Percentiles rank a stretch among this genome's conserved stretches.
Conservation (phyloP, 2,329 filamentous ascomycete genomes). For the Pseudopyricularia cyperi region DNA sequence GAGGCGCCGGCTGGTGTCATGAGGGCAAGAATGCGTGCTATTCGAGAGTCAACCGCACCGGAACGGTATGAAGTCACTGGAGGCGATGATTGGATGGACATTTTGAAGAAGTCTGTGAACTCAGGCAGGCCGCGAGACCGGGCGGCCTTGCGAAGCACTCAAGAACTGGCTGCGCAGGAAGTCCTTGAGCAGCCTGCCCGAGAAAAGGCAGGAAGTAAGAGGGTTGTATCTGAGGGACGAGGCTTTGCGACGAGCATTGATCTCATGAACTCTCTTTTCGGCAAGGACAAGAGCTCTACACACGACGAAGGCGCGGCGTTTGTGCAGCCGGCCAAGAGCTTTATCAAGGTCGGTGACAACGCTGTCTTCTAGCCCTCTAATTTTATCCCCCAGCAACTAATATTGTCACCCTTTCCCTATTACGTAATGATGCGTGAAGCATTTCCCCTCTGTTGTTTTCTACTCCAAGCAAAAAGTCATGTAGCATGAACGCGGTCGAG, state of each 20-base stretch:
- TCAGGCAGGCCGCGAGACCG: slow-evolving; percentile 82
- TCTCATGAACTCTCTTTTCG: slow-evolving; percentile 89
- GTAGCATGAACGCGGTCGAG: slow-evolving; percentile 14
- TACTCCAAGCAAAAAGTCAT: slow-evolving; percentile 7
- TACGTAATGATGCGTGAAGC: background rate
- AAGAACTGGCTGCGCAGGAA: slow-evolving; percentile 31
- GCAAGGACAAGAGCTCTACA: slow-evolving; percentile 49
- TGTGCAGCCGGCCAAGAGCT: slow-evolving; percentile 46
- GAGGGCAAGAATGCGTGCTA: slow-evolving; percentile 49
- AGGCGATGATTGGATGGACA: slow-evolving; percentile 84
- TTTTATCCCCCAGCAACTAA: background rate
- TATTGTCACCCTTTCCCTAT: slow-evolving; percentile 2
- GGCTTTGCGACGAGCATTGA: slow-evolving; percentile 84
- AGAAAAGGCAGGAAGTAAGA: slow-evolving; percentile 17
- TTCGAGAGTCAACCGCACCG: slow-evolving; percentile 46
- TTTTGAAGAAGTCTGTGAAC: slow-evolving; percentile 86
- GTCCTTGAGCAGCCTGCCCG: slow-evolving; percentile 35
- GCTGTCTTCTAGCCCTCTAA: slow-evolving; percentile 16
- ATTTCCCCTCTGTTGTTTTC: slow-evolving; percentile 10
- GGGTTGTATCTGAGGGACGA: slow-evolving; percentile 33
- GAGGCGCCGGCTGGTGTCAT: slow-evolving; percentile 49
- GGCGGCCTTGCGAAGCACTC: slow-evolving; percentile 47
- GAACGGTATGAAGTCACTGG: slow-evolving; percentile 47
- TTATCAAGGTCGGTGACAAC: slow-evolving; percentile 73
- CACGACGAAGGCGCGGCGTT: slow-evolving; percentile 22